These are phyloP conservation scores for Cladorrhinum samala DNA, from an alignment of 495 filamentous ascomycete genomes.

Conservation along the genomic window DNA sequence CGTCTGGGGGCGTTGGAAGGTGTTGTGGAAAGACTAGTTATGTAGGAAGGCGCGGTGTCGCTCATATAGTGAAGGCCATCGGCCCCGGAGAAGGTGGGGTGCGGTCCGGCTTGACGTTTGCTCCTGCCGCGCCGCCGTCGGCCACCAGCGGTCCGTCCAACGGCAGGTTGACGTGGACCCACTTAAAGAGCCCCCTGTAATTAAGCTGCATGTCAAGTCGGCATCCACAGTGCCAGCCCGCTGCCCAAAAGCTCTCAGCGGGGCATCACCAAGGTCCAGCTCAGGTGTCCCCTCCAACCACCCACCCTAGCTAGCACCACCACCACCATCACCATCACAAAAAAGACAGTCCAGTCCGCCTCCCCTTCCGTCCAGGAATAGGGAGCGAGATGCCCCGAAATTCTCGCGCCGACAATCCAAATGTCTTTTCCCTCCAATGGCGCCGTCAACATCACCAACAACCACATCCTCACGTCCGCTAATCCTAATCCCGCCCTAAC, in stretches of 20 bases:
- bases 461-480: conserved; percentile 19
- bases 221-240: background rate
- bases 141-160: background rate
- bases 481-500: conserved; percentile 9
- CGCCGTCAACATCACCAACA: conserved; percentile 21
- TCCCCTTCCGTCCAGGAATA: too few relatives aligned
- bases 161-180: conserved; percentile 2
- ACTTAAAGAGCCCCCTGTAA: background rate
- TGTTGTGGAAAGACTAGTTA: too few relatives aligned
- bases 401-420: conserved; percentile 22
- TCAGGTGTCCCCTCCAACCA: too few relatives aligned
- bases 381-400: conserved; percentile 29
- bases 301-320: too few relatives aligned
- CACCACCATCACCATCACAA: too few relatives aligned
- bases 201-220: conserved; percentile 1
- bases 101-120: too few relatives aligned
- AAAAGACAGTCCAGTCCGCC: too few relatives aligned
- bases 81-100: too few relatives aligned
- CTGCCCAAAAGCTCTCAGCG: background rate
- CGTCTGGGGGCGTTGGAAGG: too few relatives aligned
- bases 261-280: conserved; percentile 2
- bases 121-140: too few relatives aligned
- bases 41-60: too few relatives aligned
- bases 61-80: too few relatives aligned
- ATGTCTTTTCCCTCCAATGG: conserved; percentile 38